These are phyloP conservation scores for Vitis labrusca DNA, from an alignment of 164 flowering plant genomes.

Conservation along the genomic window DNA sequence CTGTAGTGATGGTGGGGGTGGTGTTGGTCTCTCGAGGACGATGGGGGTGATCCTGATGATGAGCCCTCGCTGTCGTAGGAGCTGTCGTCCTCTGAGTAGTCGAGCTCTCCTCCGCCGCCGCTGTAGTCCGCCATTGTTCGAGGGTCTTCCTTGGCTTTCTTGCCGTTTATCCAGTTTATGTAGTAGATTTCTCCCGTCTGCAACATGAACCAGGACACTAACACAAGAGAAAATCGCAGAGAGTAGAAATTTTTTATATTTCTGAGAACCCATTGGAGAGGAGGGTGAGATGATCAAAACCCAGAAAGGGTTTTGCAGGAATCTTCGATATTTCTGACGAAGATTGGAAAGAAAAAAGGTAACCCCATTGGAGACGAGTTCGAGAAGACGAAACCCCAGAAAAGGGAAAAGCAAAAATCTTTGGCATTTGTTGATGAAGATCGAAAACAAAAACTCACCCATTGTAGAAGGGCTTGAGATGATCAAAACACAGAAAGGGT, in stretches of 20 bases:
- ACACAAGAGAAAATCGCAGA: background rate
- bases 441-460: no score
- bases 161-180: constrained; percentile 78
- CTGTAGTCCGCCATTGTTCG: constrained; percentile 30
- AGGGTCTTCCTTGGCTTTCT: constrained; percentile 76
- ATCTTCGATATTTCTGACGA: no score
- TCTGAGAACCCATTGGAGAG: background rate
- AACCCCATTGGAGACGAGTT: no score
- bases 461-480: no score
- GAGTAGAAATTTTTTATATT: no score
- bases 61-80: constrained; percentile 58
- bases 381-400: no score
- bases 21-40: constrained; percentile 22
- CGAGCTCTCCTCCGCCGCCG: constrained; percentile 3
- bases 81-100: constrained; percentile 40
- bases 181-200: constrained; percentile 94
- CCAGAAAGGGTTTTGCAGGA: no score
- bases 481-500: background rate
- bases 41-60: constrained; percentile 40
- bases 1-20: constrained; percentile 1
- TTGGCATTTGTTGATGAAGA: no score
- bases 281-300: background rate
- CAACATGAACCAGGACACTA: background rate
- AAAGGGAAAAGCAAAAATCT: background rate
- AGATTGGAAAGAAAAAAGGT: no score